Evolutionary conservation across 441 rosid species (phyloP).

Genomic region (Arabidopsis lyrata): DNA sequence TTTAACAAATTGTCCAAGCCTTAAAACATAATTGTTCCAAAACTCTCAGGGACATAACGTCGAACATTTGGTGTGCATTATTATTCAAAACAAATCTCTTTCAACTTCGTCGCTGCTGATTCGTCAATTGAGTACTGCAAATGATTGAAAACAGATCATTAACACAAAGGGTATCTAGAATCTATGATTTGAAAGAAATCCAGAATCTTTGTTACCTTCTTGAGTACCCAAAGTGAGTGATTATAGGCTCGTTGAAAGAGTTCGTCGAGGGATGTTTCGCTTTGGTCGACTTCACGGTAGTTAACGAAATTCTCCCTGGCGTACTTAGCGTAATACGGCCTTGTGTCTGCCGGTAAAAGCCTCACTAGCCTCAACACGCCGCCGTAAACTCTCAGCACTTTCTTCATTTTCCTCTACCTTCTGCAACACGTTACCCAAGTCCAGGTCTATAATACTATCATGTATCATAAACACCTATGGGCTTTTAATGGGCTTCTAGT

Average conservation of each 20-base stretch:
- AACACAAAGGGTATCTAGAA: constrained; percentile 12
- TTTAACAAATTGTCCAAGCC: constrained; percentile 16
- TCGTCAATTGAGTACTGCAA: constrained; percentile 81
- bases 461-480: neutral
- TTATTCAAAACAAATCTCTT: constrained; percentile 55
- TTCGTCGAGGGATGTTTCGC: constrained; percentile 65
- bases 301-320: constrained; percentile 88
- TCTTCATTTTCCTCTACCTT: constrained; percentile 57
- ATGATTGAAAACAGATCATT: neutral
- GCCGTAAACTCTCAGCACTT: constrained; percentile 68
- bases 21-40: constrained; percentile 12
- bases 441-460: neutral
- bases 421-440: constrained; percentile 38
- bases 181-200: neutral
- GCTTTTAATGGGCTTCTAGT: constrained; percentile 32
- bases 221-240: constrained; percentile 92
- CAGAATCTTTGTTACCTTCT: constrained; percentile 58
- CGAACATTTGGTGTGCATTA: constrained; percentile 54
- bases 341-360: constrained; percentile 74
- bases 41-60: constrained; percentile 41
- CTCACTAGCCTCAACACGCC: constrained; percentile 77
- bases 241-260: constrained; percentile 79
- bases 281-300: constrained; percentile 71
- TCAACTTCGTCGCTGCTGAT: constrained; percentile 67
- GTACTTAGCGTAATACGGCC: constrained; percentile 91